Conservation (phyloP, 1,139 yeast genomes). For the Geotrichum carabidarum region DNA sequence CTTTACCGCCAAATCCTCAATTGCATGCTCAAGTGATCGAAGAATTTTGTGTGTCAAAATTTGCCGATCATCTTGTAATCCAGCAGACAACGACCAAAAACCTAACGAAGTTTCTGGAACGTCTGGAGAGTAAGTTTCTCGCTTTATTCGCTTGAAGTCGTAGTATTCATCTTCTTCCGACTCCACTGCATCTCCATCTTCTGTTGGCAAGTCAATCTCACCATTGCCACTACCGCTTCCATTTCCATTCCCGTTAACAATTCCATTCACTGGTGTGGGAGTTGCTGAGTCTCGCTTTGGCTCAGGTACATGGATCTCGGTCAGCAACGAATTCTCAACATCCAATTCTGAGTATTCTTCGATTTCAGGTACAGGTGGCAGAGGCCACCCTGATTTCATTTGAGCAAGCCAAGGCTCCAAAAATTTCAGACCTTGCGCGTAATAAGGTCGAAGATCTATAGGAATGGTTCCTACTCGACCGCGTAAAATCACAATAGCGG, state of each 20-base stretch:
- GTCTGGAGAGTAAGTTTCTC: constrained; percentile 40
- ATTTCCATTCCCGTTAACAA: constrained; percentile 28
- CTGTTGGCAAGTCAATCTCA: background rate
- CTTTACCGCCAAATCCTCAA: constrained; percentile 24
- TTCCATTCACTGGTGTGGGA: constrained; percentile 26
- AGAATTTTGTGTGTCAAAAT: constrained; percentile 49
- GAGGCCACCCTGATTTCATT: constrained; percentile 55
- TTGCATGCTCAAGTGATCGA: constrained; percentile 35
- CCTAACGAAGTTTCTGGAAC: constrained; percentile 19
- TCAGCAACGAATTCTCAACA: constrained; percentile 71
- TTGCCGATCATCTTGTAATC: constrained; percentile 22
- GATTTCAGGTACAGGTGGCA: constrained; percentile 66
- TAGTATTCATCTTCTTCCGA: constrained; percentile 41
- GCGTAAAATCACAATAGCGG: constrained; percentile 77
- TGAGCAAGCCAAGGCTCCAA: constrained; percentile 55
- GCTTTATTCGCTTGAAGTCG: constrained; percentile 58
- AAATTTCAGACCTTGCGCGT: constrained; percentile 60
- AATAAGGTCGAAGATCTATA: constrained; percentile 74
- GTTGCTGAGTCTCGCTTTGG: background rate
- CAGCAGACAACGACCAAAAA: constrained; percentile 3
- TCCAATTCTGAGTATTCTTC: constrained; percentile 62
- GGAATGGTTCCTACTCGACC: constrained; percentile 81
- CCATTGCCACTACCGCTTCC: constrained; percentile 27
- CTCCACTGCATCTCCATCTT: constrained; percentile 10
- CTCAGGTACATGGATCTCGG: constrained; percentile 53